Percentiles rank a stretch among this genome's conserved stretches.
Conservation (phyloP, 139 green algal species). For the Pedinophyceae sp. region DNA sequence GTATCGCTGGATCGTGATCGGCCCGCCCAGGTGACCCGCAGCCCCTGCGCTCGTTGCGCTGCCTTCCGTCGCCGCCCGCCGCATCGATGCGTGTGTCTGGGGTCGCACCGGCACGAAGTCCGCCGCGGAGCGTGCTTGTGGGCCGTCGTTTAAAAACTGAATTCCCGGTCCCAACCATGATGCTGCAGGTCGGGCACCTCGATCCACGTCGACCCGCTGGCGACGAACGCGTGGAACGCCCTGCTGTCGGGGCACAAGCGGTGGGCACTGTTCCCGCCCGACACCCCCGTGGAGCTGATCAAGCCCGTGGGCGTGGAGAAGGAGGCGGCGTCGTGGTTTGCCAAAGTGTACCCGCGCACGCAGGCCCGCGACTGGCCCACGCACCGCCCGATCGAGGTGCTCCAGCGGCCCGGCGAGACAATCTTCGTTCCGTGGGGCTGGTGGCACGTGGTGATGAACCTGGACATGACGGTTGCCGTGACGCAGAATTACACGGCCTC, state of each 20-base stretch:
- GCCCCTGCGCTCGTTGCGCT: too few relatives aligned
- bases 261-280: slow-evolving; percentile 59
- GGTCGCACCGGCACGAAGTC: too few relatives aligned
- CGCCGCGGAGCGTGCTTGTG: too few relatives aligned
- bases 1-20: slow-evolving; percentile 56
- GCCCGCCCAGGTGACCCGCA: slow-evolving; percentile 39
- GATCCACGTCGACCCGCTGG: slow-evolving; percentile 69
- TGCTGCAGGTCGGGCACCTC: slow-evolving; percentile 41
- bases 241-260: slow-evolving; percentile 57
- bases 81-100: too few relatives aligned
- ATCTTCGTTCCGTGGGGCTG: slow-evolving; percentile 59
- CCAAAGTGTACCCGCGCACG: slow-evolving; percentile 36
- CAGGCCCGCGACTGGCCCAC: slow-evolving; percentile 32
- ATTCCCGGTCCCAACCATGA: not conserved
- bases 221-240: slow-evolving; percentile 70
- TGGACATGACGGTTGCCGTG: slow-evolving; percentile 56
- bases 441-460: slow-evolving; percentile 67
- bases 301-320: slow-evolving; percentile 40
- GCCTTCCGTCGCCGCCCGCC: too few relatives aligned
- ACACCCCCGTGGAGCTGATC: slow-evolving; percentile 11
- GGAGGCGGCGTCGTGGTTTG: slow-evolving; percentile 63
- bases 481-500: slow-evolving; percentile 56
- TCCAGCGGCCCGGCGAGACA: slow-evolving; percentile 53
- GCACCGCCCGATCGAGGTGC: slow-evolving; percentile 28
- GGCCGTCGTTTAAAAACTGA: too few relatives aligned